Evolutionary conservation across 441 rosid species (phyloP), one percentile per base, ranked within the genome.

Genomic region (Theobroma grandiflorum): DNA sequence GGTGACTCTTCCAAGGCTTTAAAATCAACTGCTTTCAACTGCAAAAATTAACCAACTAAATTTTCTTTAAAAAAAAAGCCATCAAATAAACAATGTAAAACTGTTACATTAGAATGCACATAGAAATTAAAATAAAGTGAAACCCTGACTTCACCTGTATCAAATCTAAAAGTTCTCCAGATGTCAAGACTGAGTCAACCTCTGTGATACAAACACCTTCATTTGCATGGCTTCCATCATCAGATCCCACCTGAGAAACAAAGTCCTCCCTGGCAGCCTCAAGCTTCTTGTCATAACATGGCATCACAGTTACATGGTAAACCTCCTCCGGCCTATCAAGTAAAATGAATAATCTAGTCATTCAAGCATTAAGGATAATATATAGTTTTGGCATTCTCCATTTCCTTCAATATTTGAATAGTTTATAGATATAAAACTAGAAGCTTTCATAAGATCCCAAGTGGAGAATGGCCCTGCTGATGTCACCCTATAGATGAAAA

Each of bases 221-320:
- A 55, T 67, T 75, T 31, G 18, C 63, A 75, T 49, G 40, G 40
- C 43, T 72, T 14, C 68, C 88, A 74, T 71, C 89, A 43, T 74
- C 74, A 82, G 88, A 72, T 72, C 86, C 95, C 57, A 67, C 86
- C 73, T 89, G 90, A 78, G 91, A 94, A 68, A 82, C 87, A 57
- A 97, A 97, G 86, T 97, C 97, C 7, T 94, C 97, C 84, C 99
- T 92, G 1, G 91, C 80, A 78, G 98, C 99, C 87, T 97, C 98
- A 1, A 95, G 97, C 91, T 95, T 96, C 89, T 95, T 97, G 85
- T 97, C 99, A 79, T 94, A 95, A 77, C 98, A 97, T 12, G 98
- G 99, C 98, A 97, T 97, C 83, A 94, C 95, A 37, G 98, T 91
- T 72, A 94, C 98, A 88, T 97, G 98, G 86, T 92, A 94, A 63